phyloP scores from a whole-genome alignment of 768 basidiomycete species.

The Hygrocybe punicea region DNA sequence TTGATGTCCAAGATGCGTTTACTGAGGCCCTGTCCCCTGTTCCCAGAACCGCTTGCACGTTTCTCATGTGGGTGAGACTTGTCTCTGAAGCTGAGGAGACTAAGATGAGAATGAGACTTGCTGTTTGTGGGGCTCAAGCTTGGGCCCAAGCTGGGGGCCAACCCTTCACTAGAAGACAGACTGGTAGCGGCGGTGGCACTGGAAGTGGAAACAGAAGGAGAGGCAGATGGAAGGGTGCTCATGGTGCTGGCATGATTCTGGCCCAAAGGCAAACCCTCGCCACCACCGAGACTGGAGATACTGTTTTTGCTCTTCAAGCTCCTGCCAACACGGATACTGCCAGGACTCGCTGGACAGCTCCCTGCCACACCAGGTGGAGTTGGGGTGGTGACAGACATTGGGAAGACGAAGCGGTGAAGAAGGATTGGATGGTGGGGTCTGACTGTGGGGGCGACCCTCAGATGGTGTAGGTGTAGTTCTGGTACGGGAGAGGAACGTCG shows the following conservation, averaged over 20 bases:
- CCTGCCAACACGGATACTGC: neutral
- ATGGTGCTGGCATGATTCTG: neutral
- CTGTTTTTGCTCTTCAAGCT: neutral
- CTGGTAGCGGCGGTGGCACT: neutral
- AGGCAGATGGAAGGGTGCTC: neutral
- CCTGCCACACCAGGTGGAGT: no score
- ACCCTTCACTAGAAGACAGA: neutral
- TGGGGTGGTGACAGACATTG: no score
- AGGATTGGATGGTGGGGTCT: neutral
- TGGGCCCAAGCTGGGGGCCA: neutral
- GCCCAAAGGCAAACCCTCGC: neutral
- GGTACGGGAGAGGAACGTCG: neutral
- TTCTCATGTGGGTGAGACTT: neutral
- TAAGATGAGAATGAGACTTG: neutral
- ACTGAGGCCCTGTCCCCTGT: constrained; percentile 2
- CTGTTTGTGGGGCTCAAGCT: neutral
- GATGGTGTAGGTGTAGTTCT: no score
- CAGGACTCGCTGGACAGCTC: neutral
- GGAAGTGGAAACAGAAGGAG: neutral
- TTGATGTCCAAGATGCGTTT: constrained; percentile 35
- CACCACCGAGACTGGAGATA: neutral
- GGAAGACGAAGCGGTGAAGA: neutral
- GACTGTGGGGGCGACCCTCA: neutral
- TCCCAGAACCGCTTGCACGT: neutral
- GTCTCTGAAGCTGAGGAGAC: neutral